Evolutionary conservation across 2,329 filamentous ascomycete species (phyloP), one percentile per base, ranked within the genome.

Genomic region (Stachybotrys chartarum): DNA sequence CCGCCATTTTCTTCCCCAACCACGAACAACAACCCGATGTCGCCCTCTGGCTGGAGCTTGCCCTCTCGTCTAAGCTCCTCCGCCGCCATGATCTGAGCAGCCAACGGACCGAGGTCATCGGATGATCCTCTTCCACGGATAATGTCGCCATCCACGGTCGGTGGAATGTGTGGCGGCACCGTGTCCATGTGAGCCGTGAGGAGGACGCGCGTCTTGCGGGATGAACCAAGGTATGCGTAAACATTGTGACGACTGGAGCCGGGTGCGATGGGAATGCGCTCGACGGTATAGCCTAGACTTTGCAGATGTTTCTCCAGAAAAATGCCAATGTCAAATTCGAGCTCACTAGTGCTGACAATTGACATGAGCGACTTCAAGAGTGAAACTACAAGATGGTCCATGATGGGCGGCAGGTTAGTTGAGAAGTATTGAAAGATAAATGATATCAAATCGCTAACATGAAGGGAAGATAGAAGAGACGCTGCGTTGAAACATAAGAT

Each of bases 151-250:
- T 75, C 72, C 6, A 81, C 75, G 44, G 74, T 75, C 68, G 88
- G 87, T 0, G 84, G 84, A 60, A 87, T 84, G 68, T 81, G 84
- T 0, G 86, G 87, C 1, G 87, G 85, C 0, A 87, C 84, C 7
- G 78, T 80, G 65, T 95, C 90, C 66, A 93, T 52, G 32, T 52
- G 50, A 14, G 50, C 56, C 46, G 54, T 57, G 17, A 69, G 61
- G 1, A 71, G 71, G 18, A 68, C 62, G 14, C 70, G 63, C 4
- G 67, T 64, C 42, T 66, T 60, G 30, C 66, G 62, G 16, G 58
- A 51, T 42, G 60, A 57, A 5, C 68, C 69, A 5, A 73, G 60
- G 58, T 72, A 73, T 8, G 71, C 71, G 61, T 72, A 72, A 55
- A 73, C 64, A 61, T 73, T 74, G 55, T 69, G 64, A 12, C 70